Base-by-base conservation (phyloP, 2,329 filamentous ascomycete genomes). In the Fusarium concolor region DNA sequence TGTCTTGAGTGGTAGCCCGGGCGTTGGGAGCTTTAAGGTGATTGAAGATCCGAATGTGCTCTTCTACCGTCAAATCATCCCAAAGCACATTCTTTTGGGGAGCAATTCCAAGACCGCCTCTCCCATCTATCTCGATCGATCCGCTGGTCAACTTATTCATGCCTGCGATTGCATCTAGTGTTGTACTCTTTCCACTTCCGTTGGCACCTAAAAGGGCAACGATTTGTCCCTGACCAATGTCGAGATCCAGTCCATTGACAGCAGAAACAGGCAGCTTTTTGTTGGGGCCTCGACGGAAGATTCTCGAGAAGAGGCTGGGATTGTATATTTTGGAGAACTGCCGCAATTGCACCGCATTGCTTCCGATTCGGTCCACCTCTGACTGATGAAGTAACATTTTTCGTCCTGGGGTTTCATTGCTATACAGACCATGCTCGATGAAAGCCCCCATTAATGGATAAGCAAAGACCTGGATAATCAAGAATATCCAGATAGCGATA, bases 81-180 rank as follows among this genome's bases (percentile, higher is more conserved):
- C 94, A 97, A 31, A 97, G 85, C 8, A 97, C 94, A 72, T 97
- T 97, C 82, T 95, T 94, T 76, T 97, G 94, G 0, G 94, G 94
- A 57, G 93, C 95, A 41, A 97, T 89, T 15, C 94, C 94, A 20
- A 97, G 85, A 0, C 92, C 93, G 11, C 92, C 92, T 11, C 88
- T 90, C 1, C 90, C 90, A 68, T 94, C 90, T 44, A 97, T 90
- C 24, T 87, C 87, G 68, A 97, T 96, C 5, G 85, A 84, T 4
- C 94, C 94, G 59, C 86, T 88, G 0, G 92, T 93, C 22, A 95
- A 84, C 43, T 87, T 91, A 71, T 90, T 93, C 50, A 95, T 86
- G 5, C 94, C 94, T 12, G 93, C 92, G 67, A 97, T 94, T 8
- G 92, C 91, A 74, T 97, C 93, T 6, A 97, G 84, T 0, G 94